Base-by-base conservation (phyloP, 306 rosid genomes). In the Rosa persica region DNA sequence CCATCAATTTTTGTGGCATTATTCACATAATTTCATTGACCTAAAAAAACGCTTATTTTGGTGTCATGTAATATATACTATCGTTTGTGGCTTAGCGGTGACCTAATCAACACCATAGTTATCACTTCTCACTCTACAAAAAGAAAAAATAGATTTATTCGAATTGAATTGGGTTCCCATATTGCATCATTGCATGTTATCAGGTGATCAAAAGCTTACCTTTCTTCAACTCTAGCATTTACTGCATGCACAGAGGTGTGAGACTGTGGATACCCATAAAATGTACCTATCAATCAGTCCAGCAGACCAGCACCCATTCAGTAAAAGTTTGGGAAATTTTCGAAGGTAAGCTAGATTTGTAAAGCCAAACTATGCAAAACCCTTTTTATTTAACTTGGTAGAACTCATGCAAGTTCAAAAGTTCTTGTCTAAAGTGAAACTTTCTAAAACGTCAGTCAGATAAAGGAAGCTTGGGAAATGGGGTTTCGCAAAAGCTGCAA, bases 401-500 rank as follows among this genome's bases (percentile, higher is more conserved):
- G 22, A 77, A 67, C 22, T 34, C 76, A 60, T 73, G 80, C 7
- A 77, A 81, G 71, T 39, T 66, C 9, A 20, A 38, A 66, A 17
- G 30, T 51, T 51, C 34, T 23, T 69, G 20, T 78, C 13, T 12
- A 75, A 60, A 39, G 71, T 19, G 27, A 66, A 40, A 4, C 38
- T 1, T 48, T 17, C 40, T 47, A 43, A 44, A 7, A 42, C 40
- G 57, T 64, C 7, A 66, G 19, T 61, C 30, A 42, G 66, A 47
- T 1, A 39, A 12, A 68, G 42, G 38, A 49, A 5, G 67, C 66
- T 19, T 52, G n/a, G 13, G 61, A 23, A 7, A 43, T 61, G 74
- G 36, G 25, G 8, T 51, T 79, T 75, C 54, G 11, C 54, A 66
- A 42, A 80, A 57, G 72, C 76, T 81, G 82, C 52, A 73, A 81